A percentile compares a stretch with the other conserved stretches of the same genome.
phyloP scores from a whole-genome alignment of 2,329 filamentous ascomycete genomes.

The Rhinocladiella mackenziei region DNA sequence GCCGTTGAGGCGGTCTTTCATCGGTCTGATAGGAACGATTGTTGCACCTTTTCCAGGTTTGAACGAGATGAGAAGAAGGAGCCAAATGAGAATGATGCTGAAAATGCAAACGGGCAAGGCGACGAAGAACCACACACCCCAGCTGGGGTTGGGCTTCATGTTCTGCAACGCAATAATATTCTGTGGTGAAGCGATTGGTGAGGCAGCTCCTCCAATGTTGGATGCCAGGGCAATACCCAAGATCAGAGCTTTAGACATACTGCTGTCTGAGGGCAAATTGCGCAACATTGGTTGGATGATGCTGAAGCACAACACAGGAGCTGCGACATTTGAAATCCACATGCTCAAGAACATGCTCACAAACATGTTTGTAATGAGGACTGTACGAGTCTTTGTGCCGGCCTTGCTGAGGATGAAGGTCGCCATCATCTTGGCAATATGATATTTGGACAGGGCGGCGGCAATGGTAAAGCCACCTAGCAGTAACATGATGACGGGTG shows the following conservation, averaged over 20 bases:
- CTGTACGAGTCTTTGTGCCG: slow-evolving; percentile 81
- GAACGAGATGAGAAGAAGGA: slow-evolving; percentile 79
- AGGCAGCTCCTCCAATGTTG: slow-evolving; percentile 94
- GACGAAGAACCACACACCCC: slow-evolving; percentile 97
- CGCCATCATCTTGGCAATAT: slow-evolving; percentile 94
- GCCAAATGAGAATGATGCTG: slow-evolving; percentile 83
- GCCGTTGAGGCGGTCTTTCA: slow-evolving; percentile 82
- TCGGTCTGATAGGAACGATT: slow-evolving; percentile 84
- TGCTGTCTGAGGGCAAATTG: slow-evolving; percentile 81
- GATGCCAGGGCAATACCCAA: slow-evolving; percentile 91
- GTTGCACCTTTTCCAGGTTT: slow-evolving; percentile 77
- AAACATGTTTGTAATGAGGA: slow-evolving; percentile 97
- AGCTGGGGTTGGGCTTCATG: slow-evolving; percentile 86
- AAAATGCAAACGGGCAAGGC: slow-evolving; percentile 88
- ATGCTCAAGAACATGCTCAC: slow-evolving; percentile 97
- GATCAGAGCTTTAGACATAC: slow-evolving; percentile 92
- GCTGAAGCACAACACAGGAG: slow-evolving; percentile 92
- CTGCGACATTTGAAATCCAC: slow-evolving; percentile 98
- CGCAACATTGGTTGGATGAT: slow-evolving; percentile 97
- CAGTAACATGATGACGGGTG: slow-evolving; percentile 95
- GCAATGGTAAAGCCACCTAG: slow-evolving; percentile 95
- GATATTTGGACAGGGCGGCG: slow-evolving; percentile 91
- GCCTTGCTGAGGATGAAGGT: slow-evolving; percentile 96
- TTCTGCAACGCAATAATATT: slow-evolving; percentile 96
- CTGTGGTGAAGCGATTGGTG: slow-evolving; percentile 93